phyloP scores from a whole-genome alignment of 2,329 filamentous ascomycete genomes.

The Beauveria sp. region DNA sequence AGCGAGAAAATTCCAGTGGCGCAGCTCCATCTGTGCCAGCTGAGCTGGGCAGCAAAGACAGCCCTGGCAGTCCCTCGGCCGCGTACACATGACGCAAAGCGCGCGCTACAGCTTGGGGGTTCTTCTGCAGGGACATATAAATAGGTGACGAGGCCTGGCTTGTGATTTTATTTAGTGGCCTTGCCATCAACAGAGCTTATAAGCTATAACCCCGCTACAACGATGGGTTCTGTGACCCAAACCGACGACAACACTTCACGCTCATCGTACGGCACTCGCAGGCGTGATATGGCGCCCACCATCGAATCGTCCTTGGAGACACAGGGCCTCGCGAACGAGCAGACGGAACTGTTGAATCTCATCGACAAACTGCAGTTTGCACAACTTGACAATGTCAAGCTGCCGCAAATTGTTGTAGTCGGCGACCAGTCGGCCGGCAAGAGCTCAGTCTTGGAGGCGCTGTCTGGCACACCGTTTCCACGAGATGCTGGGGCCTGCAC shows the following conservation, averaged over 20 bases:
- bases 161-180: not conserved
- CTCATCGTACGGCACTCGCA: slow-evolving; percentile 13
- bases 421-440: slow-evolving; percentile 59
- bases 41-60: not conserved
- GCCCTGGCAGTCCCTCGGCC: not conserved
- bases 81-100: slow-evolving; percentile 3
- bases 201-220: not conserved
- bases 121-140: not conserved
- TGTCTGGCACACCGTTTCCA: slow-evolving; percentile 55
- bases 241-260: slow-evolving; percentile 2
- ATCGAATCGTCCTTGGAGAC: slow-evolving; percentile 42
- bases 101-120: not conserved
- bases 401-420: slow-evolving; percentile 57
- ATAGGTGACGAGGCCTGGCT: not conserved
- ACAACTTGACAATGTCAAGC: slow-evolving; percentile 43
- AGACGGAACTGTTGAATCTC: slow-evolving; percentile 49
- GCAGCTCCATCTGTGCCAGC: not conserved
- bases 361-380: slow-evolving; percentile 48
- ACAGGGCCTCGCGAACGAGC: slow-evolving; percentile 44
- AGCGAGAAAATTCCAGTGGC: slow-evolving; percentile 5
- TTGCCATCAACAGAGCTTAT: not conserved
- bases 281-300: slow-evolving; percentile 29
- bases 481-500: slow-evolving; percentile 54
- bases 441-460: slow-evolving; percentile 55
- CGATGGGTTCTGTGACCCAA: not conserved